Base-by-base conservation (phyloP, 2,329 filamentous ascomycete genomes). In the Fusarium agapanthi region DNA sequence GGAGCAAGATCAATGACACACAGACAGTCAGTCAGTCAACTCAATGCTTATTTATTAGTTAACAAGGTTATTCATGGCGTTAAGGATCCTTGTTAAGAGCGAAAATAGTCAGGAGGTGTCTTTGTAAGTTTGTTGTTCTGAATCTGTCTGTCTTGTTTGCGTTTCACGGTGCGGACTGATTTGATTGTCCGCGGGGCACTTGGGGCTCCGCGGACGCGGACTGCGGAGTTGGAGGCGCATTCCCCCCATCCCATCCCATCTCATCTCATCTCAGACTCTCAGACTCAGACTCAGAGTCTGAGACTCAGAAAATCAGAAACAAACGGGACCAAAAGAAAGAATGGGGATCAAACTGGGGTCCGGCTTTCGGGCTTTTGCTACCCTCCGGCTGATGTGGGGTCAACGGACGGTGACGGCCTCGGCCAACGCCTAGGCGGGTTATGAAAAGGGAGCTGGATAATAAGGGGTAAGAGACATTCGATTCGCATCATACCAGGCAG, bases 341-440 rank as follows among this genome's bases (percentile, higher is more conserved):
- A 51, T 53, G 43, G 34, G 40, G 43, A 13, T 20, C 44, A 66
- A 66, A 35, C 50, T 66, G 16, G 43, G 37, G 55, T 40, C 70
- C 77, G 78, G 78, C 74, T 51, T 78, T 79, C 78, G 78, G 78
- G 67, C 61, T 79, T 61, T 76, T 76, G 67, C 35, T 67, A 73
- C 59, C 65, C 69, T 75, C 77, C 77, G 78, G 70, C n/a, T 13
- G 47, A 38, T 38, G 65, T 47, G 70, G 75, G 57, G 50, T 38
- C 10, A 28, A 56, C 58, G 53, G 65, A 55, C 47, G 62, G 58
- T 38, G 43, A 66, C 57, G 58, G 44, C 41, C 32, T 54, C 59
- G 30, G 54, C 41, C 64, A 61, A 64, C 44, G 43, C 43, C 24
- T 28, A 51, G 61, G 53, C 44, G 40, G 64, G 44, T 47, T 43